Conservation (phyloP, 192 early-diverging fungal genomes). For the Coemansia sp. region DNA sequence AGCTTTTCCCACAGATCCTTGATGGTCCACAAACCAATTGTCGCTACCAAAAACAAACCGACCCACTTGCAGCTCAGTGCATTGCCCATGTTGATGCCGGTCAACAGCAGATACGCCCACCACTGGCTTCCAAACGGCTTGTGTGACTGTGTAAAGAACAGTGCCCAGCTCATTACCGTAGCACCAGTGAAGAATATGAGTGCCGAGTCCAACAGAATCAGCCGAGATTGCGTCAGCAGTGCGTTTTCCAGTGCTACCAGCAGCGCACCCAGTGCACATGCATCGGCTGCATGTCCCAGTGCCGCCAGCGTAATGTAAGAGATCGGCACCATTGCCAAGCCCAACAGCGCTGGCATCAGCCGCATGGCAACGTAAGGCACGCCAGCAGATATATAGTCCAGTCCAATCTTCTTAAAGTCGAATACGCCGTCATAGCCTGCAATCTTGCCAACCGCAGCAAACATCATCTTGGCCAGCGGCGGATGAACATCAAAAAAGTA, state of each 20-base stretch:
- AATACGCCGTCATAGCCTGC: conserved; percentile 90
- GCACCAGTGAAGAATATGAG: conserved; percentile 70
- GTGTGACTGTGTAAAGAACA: conserved; percentile 36
- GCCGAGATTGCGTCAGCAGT: conserved; percentile 81
- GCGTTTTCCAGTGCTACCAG: conserved; percentile 88
- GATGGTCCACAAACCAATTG: conserved; percentile 79
- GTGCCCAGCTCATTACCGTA: conserved; percentile 28
- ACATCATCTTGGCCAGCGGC: conserved; percentile 88
- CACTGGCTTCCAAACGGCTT: conserved; percentile 56
- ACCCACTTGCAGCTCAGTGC: conserved; percentile 88
- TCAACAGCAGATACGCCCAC: conserved; percentile 85
- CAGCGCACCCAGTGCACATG: conserved; percentile 72
- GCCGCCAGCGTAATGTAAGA: conserved; percentile 80
- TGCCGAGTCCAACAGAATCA: conserved; percentile 89
- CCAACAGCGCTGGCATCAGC: conserved; percentile 71
- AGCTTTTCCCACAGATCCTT: conserved; percentile 85
- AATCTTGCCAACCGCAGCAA: conserved; percentile 72
- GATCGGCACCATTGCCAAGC: conserved; percentile 78
- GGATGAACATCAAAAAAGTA: conserved; percentile 98
- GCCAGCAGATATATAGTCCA: conserved; percentile 80
- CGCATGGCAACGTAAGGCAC: conserved; percentile 91
- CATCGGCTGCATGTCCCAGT: conserved; percentile 71
- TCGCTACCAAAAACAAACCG: conserved; percentile 84
- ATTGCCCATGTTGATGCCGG: conserved; percentile 76
- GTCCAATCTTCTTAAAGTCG: conserved; percentile 90